Conservation (phyloP, 2,329 filamentous ascomycete species). For the Amesomyces nigricolor region DNA sequence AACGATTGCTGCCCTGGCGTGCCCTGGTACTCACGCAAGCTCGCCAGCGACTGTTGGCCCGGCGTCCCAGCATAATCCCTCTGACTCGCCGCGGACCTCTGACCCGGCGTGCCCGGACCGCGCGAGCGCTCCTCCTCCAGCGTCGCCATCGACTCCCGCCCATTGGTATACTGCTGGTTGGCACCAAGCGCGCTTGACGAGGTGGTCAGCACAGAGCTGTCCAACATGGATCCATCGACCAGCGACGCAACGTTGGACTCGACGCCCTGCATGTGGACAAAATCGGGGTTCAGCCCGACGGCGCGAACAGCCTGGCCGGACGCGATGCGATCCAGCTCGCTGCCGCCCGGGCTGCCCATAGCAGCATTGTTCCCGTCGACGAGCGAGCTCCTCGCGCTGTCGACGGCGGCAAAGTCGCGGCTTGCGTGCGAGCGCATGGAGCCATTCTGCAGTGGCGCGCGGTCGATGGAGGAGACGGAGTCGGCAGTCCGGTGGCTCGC, state of each 20-base stretch:
- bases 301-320: conserved; percentile 66
- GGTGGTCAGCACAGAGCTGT: conserved; percentile 63
- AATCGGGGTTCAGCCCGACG: conserved; percentile 67
- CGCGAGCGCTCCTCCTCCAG: conserved; percentile 32
- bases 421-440: conserved; percentile 43
- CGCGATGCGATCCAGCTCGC: conserved; percentile 53
- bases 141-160: conserved; percentile 35
- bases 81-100: conserved; percentile 38
- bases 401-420: conserved; percentile 55
- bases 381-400: conserved; percentile 48
- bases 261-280: conserved; percentile 68
- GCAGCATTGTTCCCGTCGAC: conserved; percentile 50
- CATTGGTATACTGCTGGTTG: conserved; percentile 39
- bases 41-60: no score
- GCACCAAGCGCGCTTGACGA: conserved; percentile 45
- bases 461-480: conserved; percentile 59
- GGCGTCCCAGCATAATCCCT: conserved; percentile 30
- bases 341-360: conserved; percentile 44
- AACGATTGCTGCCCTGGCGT: no score
- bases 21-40: no score
- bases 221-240: conserved; percentile 64
- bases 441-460: conserved; percentile 44
- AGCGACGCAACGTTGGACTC: conserved; percentile 90
- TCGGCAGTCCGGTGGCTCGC: conserved; percentile 45
- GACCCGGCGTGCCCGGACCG: conserved; percentile 31